phyloP scores from a whole-genome alignment of 75 land plant genomes.

The Azolla pinnata region DNA sequence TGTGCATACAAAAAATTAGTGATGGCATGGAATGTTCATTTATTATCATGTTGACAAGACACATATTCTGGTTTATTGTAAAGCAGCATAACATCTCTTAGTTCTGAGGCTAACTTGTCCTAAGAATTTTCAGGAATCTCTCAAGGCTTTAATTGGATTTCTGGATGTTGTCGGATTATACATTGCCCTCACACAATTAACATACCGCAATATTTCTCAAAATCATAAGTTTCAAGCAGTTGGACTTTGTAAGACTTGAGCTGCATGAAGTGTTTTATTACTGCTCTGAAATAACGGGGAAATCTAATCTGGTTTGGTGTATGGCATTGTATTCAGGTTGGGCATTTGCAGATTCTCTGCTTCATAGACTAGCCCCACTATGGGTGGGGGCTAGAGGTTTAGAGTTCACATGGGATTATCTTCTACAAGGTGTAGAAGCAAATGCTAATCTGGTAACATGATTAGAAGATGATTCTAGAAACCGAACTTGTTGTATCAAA shows the following conservation, averaged over 20 bases:
- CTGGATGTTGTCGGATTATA: conserved; percentile 93
- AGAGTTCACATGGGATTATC: conserved; percentile 93
- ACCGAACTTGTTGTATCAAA: conserved; percentile 1
- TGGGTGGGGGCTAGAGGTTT: conserved; percentile 97
- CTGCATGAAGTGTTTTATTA: too few species aligned
- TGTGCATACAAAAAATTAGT: too few species aligned
- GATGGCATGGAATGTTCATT: too few species aligned
- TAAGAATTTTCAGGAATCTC: conserved; percentile 49
- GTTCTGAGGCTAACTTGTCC: too few species aligned
- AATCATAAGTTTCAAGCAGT: conserved; percentile 97
- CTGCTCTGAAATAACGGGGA: neutral
- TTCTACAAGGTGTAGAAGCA: conserved; percentile 86
- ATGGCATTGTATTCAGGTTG: conserved; percentile 44
- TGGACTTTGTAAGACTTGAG: conserved; percentile 64
- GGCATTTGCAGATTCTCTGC: conserved; percentile 95
- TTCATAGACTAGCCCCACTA: conserved; percentile 85
- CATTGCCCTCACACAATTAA: conserved; percentile 86
- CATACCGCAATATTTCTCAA: conserved; percentile 93
- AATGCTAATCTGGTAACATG: conserved; percentile 81
- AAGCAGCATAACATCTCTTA: too few species aligned
- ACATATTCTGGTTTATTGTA: too few species aligned
- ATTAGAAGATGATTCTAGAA: neutral
- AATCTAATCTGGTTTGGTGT: neutral
- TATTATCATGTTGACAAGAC: too few species aligned
- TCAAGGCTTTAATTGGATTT: conserved; percentile 83